Evolutionary conservation across 257 asterid species (phyloP), one percentile per base, ranked within the genome.

Genomic region (Solanum chiquidenum): DNA sequence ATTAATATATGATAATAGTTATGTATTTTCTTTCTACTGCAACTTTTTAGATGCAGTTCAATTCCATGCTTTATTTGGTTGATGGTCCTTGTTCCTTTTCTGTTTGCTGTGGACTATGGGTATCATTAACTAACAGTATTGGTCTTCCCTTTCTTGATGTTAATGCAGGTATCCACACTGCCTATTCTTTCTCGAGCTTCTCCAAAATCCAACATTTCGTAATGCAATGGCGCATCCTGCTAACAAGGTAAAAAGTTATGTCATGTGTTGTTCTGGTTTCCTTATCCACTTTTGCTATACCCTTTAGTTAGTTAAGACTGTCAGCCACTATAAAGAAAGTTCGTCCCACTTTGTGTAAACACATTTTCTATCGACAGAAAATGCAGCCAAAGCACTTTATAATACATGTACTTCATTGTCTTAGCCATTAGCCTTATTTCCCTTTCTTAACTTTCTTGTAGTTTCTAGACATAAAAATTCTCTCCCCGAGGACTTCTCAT

Each of bases 181-280:
- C 91, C 95, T 97, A 86, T 97, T 87, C 93, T 97, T 97, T 93
- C 98, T 97, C 2, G 99, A 95, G 91, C 98, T 96, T 90, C 98
- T 96, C 69, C 99, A 96, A 90, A 96, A 92, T 90, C 93, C 95
- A 3, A 94, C 93, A 89, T 97, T 95, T 86, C 96, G 98, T 80
- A 97, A 91, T 89, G 99, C 99, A 88, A 95, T 97, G 99, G 99
- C 99, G 1, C 98, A 97, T 94, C 99, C 99, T 8, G 99, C 93
- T 75, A 96, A 91, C 93, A 97, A 97, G 99, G 99, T 96, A 69
- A 9, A 40, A 40, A 33, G 64, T 86, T 55, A 13, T 31, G 21
- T 46, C 85, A 82, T 46, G n/a, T 29, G 69, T 80, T 29, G 55
- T 9, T 1, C 18, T 44, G 9, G 11, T 80, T 44, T 80, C 40